Base-by-base conservation (phyloP, 2,329 filamentous ascomycete genomes). In the Lojkania enalia region DNA sequence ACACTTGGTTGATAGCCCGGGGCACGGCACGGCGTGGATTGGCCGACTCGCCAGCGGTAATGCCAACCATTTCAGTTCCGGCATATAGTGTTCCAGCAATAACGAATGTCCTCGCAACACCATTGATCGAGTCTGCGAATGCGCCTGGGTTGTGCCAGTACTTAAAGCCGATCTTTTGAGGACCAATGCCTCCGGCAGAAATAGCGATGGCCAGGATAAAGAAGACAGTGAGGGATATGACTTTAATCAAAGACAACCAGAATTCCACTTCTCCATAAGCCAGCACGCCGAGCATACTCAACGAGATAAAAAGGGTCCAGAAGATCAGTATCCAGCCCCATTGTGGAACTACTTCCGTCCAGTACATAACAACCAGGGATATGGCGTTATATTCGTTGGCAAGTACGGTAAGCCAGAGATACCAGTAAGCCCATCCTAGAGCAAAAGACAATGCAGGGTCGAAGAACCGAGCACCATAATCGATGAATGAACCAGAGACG, bases 241-340 rank as follows among this genome's bases (percentile, higher is more conserved):
- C 51, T 13, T 52, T 52, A 63, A 55, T 42, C 27, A 21, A 35
- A 6, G 38, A 42, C n/a, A 73, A 48, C 64, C 67, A 73, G 43
- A 72, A 74, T 52, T 82, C 78, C 37, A 77, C 71, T 49, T 81
- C 78, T n/a, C 78, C 78, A 50, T 78, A 81, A 15, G 76, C 67
- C 20, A 74, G 35, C n/a, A 74, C 64, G 0, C 71, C 71, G 3
- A 73, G 54, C 42, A 75, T 64, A 1, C 69, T 72, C 5, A 75
- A 55, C 3, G 50, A 56, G 40, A 74, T 66, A 43, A 75, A 77
- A 6, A 75, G 54, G 3, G 66, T 64, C 71, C 71, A 77, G 51
- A 71, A 76, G 5, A 77, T 70, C 5, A 77, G 47, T 15, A 76
- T 72, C 73, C 74, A 77, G 2, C 60, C 74, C 55, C 71, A 77